Percentiles rank a stretch among this genome's conserved stretches.
These are phyloP conservation scores for Pyricularia pennisetigena DNA, from an alignment of 2,329 filamentous ascomycete genomes.

Conservation along the genomic window DNA sequence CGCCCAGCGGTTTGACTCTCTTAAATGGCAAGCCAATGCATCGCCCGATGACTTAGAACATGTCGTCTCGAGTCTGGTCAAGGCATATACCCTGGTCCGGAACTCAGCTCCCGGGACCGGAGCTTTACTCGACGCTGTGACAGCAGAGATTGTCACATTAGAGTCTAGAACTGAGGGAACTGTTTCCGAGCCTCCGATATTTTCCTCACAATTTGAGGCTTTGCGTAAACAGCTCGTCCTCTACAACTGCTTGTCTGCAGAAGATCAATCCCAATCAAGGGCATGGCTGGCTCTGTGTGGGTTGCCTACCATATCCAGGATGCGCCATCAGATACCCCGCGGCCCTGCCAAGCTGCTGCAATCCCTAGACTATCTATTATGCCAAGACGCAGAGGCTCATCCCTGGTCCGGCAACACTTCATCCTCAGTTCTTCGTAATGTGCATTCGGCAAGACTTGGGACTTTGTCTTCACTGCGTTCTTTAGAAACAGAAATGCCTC, in stretches of 20 bases:
- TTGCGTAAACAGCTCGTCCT: slow-evolving; percentile 43
- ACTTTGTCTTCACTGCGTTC: slow-evolving; percentile 51
- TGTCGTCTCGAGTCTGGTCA: slow-evolving; percentile 43
- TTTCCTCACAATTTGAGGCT: slow-evolving; percentile 45
- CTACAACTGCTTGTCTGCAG: slow-evolving; percentile 14
- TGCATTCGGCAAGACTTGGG: slow-evolving; percentile 40
- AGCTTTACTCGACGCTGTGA: slow-evolving; percentile 37
- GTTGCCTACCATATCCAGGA: slow-evolving; percentile 29
- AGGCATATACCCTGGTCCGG: slow-evolving; percentile 47
- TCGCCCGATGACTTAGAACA: slow-evolving; percentile 40
- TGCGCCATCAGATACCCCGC: slow-evolving; percentile 28
- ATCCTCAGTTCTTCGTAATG: slow-evolving; percentile 42
- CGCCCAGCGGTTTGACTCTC: slow-evolving; percentile 47
- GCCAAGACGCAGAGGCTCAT: slow-evolving; percentile 20
- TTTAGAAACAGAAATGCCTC: slow-evolving; percentile 54
- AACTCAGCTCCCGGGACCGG: slow-evolving; percentile 29
- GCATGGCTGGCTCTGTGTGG: slow-evolving; percentile 39
- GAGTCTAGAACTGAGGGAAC: slow-evolving; percentile 34
- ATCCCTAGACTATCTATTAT: slow-evolving; percentile 34
- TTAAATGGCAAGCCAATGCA: slow-evolving; percentile 48
- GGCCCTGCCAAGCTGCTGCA: slow-evolving; percentile 31
- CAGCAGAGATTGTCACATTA: slow-evolving; percentile 39
- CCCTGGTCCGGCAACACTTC: slow-evolving; percentile 39
- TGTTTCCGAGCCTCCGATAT: slow-evolving; percentile 34
- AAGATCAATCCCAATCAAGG: slow-evolving; percentile 8